These are phyloP conservation scores for Musa itinerans DNA, from an alignment of 176 grass and related monocot genomes.

Conservation along the genomic window DNA sequence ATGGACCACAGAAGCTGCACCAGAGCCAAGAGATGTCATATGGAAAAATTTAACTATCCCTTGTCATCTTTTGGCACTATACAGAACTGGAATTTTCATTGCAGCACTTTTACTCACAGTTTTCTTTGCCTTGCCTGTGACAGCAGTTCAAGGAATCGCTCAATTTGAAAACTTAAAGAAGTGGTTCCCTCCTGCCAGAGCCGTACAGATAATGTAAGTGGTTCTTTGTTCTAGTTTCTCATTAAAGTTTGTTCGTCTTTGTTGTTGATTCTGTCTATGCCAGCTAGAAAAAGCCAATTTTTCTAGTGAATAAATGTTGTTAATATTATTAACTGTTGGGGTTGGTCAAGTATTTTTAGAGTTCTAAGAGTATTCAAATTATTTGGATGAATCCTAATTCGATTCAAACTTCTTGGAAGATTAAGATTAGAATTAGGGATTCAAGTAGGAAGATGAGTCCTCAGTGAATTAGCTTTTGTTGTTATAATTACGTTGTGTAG, in stretches of 20 bases:
- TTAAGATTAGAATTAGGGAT: no score
- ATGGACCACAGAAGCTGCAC: constrained; percentile 53
- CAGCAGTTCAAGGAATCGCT: constrained; percentile 78
- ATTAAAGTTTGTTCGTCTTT: background rate
- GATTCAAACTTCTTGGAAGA: no score
- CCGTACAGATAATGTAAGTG: constrained; percentile 75
- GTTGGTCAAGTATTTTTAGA: no score
- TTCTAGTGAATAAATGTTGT: background rate
- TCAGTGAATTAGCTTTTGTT: no score
- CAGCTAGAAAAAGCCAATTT: background rate
- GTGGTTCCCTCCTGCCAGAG: constrained; percentile 73
- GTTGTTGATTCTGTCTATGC: background rate
- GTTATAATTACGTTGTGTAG: no score
- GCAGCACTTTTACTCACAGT: constrained; percentile 53
- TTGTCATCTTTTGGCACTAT: constrained; percentile 36
- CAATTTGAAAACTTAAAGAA: constrained; percentile 76
- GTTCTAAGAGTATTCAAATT: no score
- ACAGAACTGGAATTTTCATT: constrained; percentile 42
- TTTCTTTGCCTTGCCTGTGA: constrained; percentile 81
- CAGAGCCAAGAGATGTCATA: constrained; percentile 61
- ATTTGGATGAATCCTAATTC: no score
- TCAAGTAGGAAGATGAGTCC: no score
- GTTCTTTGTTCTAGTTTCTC: background rate
- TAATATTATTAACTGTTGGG: no score
- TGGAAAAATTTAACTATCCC: constrained; percentile 65